A percentile compares a stretch with the other conserved stretches of the same genome.
Conservation (phyloP, 352 stramenopile genomes). For the Hyaloperonospora arabidopsidis region DNA sequence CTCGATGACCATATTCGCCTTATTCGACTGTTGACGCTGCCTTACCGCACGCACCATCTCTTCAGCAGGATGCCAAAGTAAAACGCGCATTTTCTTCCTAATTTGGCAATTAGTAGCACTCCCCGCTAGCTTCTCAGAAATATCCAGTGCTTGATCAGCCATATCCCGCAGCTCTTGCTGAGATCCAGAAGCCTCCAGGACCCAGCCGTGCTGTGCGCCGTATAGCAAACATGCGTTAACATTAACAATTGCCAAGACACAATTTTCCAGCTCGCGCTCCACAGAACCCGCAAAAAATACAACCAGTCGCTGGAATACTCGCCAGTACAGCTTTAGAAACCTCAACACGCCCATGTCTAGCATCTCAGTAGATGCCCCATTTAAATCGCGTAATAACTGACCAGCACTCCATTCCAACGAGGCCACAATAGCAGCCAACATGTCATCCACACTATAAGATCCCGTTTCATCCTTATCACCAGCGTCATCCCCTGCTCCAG, state of each 20-base stretch:
- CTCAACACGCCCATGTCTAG: slow-evolving; percentile 23
- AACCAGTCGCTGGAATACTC: slow-evolving; percentile 54
- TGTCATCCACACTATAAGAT: slow-evolving; percentile 28
- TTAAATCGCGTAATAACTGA: slow-evolving; percentile 12
- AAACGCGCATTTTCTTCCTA: slow-evolving; percentile 12
- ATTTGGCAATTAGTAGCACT: slow-evolving; percentile 5
- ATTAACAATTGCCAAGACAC: slow-evolving; percentile 35
- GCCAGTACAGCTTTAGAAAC: slow-evolving; percentile 48
- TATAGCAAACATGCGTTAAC: slow-evolving; percentile 31
- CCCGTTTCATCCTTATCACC: background rate
- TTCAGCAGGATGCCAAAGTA: slow-evolving; percentile 34
- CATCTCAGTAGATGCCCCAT: background rate
- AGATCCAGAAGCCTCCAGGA: slow-evolving; percentile 15
- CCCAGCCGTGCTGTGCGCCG: slow-evolving; percentile 4
- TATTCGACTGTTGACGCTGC: slow-evolving; percentile 23
- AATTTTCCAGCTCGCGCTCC: slow-evolving; percentile 34
- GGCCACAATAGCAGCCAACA: slow-evolving; percentile 21
- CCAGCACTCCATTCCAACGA: slow-evolving; percentile 27
- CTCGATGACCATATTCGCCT: slow-evolving; percentile 10
- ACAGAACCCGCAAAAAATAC: slow-evolving; percentile 20
- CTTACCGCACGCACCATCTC: slow-evolving; percentile 39
- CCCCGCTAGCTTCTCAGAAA: slow-evolving; percentile 28
- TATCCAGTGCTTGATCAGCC: slow-evolving; percentile 27
- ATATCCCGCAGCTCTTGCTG: slow-evolving; percentile 24
- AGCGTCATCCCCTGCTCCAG: background rate